Percentiles rank a stretch among this genome's conserved stretches.
Evolutionary conservation across 306 rosid species (phyloP).

Genomic region (Chamaecrista fasciculata): DNA sequence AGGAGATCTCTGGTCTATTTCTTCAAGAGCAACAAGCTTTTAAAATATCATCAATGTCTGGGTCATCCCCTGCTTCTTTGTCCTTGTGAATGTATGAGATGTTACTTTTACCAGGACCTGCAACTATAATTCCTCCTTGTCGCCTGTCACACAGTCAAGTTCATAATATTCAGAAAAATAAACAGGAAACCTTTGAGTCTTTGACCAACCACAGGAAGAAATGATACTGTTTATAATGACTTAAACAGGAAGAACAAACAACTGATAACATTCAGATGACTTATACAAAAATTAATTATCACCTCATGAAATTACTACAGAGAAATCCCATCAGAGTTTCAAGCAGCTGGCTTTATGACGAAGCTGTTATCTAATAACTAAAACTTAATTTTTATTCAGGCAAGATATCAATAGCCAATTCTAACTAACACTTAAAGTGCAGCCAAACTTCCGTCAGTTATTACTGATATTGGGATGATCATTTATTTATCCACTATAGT

Average conservation of each 20-base stretch:
- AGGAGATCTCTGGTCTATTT: background rate
- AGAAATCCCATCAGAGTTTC: background rate
- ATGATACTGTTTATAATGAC: background rate
- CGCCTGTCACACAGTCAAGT: constrained; percentile 53
- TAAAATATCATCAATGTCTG: constrained; percentile 72
- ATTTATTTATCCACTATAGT: background rate
- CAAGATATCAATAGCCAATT: background rate
- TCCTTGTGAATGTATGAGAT: constrained; percentile 85
- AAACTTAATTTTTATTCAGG: background rate
- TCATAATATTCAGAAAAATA: constrained; percentile 1
- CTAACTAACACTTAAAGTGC: background rate
- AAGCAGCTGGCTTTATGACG: constrained; percentile 8
- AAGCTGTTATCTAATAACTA: too few relatives aligned
- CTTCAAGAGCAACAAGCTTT: constrained; percentile 68
- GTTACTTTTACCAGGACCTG: constrained; percentile 87
- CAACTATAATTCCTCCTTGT: constrained; percentile 92
- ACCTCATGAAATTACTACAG: background rate
- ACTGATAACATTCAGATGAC: background rate
- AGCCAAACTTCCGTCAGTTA: background rate
- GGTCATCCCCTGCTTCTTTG: constrained; percentile 96
- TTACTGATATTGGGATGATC: background rate
- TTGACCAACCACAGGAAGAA: background rate
- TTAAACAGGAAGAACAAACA: background rate
- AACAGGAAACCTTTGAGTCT: background rate
- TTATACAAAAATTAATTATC: background rate